A percentile compares a stretch with the other conserved stretches of the same genome.
Conservation (phyloP, 139 green algal species). For the Chlorella sp. region DNA sequence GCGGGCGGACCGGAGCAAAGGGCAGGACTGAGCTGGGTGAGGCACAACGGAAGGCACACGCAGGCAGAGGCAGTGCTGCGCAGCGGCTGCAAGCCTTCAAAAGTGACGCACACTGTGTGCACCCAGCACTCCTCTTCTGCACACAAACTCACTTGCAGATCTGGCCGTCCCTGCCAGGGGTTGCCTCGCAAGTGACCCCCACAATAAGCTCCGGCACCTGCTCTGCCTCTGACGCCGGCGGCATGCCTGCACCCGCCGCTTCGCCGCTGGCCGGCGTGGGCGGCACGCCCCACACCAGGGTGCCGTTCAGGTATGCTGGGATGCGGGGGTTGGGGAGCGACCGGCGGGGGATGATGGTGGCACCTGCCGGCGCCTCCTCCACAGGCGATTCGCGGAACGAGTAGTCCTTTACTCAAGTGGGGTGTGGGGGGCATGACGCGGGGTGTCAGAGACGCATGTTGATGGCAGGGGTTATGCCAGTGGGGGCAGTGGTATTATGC, state of each 20-base stretch:
- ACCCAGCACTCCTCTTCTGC: neutral
- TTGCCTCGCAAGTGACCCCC: slow-evolving; percentile 20
- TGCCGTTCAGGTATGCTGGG: slow-evolving; percentile 54
- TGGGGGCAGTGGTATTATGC: no score
- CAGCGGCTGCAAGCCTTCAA: neutral
- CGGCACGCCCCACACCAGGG: slow-evolving; percentile 65
- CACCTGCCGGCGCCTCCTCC: neutral
- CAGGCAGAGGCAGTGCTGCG: neutral
- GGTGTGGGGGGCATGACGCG: neutral
- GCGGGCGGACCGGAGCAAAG: neutral
- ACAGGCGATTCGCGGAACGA: slow-evolving; percentile 64
- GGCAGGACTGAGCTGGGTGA: neutral
- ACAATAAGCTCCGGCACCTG: neutral
- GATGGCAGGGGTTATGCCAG: no score
- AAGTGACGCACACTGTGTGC: neutral
- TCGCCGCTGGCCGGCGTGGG: neutral
- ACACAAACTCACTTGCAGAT: neutral
- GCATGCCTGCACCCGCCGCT: neutral
- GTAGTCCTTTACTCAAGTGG: slow-evolving; percentile 50
- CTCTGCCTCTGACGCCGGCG: neutral
- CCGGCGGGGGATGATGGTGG: slow-evolving; percentile 59
- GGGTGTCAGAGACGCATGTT: neutral
- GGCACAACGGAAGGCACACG: no score
- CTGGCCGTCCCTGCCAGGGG: neutral
- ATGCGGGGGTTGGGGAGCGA: slow-evolving; percentile 61